Percentiles rank a stretch among this genome's conserved stretches.
These are phyloP conservation scores for Fusarium oxysporum DNA, from an alignment of 2,329 filamentous ascomycete species.

Conservation along the genomic window DNA sequence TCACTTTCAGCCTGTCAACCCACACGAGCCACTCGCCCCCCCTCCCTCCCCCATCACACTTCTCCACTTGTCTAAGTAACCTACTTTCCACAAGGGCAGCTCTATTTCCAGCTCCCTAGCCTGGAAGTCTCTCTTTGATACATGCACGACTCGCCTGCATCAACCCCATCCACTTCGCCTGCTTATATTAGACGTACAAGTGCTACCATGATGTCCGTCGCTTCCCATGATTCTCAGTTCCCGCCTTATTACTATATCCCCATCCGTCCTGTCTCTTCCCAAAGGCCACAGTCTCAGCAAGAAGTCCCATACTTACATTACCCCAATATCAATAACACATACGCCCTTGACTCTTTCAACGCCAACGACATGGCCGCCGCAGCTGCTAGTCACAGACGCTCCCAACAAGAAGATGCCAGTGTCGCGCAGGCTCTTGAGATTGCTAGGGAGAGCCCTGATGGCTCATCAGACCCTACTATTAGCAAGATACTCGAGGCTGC, in stretches of 20 bases:
- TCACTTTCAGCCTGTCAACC: constrained; percentile 34
- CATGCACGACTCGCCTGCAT: constrained; percentile 48
- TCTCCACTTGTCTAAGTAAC: constrained; percentile 42
- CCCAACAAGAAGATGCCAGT: constrained; percentile 52
- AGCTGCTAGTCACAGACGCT: constrained; percentile 28
- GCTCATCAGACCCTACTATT: constrained; percentile 71
- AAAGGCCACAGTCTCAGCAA: constrained; percentile 37
- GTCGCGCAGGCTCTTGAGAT: constrained; percentile 79
- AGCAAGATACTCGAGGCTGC: constrained; percentile 73
- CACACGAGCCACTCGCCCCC: constrained; percentile 35
- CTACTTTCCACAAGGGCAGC: constrained; percentile 39
- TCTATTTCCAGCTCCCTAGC: constrained; percentile 45
- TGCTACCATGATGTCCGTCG: constrained; percentile 48
- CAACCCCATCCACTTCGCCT: constrained; percentile 44
- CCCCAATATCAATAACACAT: constrained; percentile 30
- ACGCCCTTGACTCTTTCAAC: constrained; percentile 22
- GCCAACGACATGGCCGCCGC: constrained; percentile 37
- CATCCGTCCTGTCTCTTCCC: constrained; percentile 29
- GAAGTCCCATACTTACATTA: constrained; percentile 38
- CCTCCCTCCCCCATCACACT: constrained; percentile 34
- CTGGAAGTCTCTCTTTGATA: constrained; percentile 46
- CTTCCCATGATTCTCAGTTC: constrained; percentile 43
- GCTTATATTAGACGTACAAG: constrained; percentile 47
- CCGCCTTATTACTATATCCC: constrained; percentile 43
- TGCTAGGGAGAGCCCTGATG: constrained; percentile 78